Conservation (phyloP, 2,329 filamentous ascomycete species). For the Trichoderma sp. region DNA sequence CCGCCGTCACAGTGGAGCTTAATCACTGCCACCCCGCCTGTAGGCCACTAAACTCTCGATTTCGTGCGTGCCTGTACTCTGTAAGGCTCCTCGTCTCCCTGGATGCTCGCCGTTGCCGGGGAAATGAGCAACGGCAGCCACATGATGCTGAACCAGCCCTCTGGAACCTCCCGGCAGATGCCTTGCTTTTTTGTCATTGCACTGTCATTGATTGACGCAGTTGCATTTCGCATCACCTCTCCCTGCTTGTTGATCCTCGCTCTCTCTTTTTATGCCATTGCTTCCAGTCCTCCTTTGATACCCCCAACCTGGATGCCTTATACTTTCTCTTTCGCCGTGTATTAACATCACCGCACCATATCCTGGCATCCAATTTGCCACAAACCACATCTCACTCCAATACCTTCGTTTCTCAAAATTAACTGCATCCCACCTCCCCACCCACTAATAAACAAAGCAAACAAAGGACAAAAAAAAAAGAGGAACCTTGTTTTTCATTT, state of each 20-base stretch:
- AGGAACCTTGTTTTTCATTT: neutral
- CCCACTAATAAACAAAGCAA: neutral
- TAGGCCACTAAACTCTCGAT: neutral
- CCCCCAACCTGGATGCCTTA: neutral
- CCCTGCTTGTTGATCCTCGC: conserved; percentile 3
- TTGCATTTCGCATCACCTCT: conserved; percentile 3
- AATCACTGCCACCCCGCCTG: conserved; percentile 1
- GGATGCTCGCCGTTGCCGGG: conserved; percentile 12
- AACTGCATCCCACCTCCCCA: neutral
- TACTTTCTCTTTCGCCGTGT: neutral
- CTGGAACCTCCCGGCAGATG: neutral
- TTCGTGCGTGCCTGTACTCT: neutral
- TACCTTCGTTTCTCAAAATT: neutral
- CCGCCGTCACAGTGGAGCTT: neutral
- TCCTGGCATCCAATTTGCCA: neutral
- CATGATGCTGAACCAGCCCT: neutral
- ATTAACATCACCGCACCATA: neutral
- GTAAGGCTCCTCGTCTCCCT: neutral
- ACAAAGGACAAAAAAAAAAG: neutral
- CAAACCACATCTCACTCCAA: neutral
- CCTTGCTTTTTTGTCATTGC: neutral
- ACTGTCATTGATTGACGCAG: neutral
- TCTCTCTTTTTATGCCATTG: conserved; percentile 5
- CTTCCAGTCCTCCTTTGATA: conserved; percentile 3
- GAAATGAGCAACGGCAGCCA: conserved; percentile 4